Conservation (phyloP, 1,284 basidiomycete species). For the Marasmius oreades region DNA sequence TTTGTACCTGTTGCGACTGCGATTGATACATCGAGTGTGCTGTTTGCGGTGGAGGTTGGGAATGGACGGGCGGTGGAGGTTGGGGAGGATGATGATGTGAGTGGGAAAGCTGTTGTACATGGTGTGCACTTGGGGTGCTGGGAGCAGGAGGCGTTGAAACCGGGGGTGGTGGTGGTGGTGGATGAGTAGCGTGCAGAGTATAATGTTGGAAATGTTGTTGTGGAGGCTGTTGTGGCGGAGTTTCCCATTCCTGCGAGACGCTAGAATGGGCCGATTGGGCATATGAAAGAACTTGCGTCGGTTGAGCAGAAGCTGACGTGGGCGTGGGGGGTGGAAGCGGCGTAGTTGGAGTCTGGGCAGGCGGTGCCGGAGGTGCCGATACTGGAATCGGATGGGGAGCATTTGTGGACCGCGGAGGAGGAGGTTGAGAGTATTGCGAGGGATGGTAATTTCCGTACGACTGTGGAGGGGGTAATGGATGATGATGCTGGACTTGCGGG, state of each 20-base stretch:
- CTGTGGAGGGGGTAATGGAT: slow-evolving; percentile 30
- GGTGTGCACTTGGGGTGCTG: slow-evolving; percentile 32
- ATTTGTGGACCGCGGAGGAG: slow-evolving; percentile 24
- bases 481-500: slow-evolving; percentile 30
- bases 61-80: slow-evolving; percentile 21
- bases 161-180: slow-evolving; percentile 10
- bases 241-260: slow-evolving; percentile 10
- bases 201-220: slow-evolving; percentile 22
- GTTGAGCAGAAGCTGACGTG: slow-evolving; percentile 10
- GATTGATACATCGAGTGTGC: slow-evolving; percentile 20
- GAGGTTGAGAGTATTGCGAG: slow-evolving; percentile 21
- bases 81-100: slow-evolving; percentile 17
- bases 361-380: slow-evolving; percentile 17
- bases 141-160: slow-evolving; percentile 19
- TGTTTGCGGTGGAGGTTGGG: neutral
- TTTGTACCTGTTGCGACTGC: slow-evolving; percentile 7
- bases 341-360: slow-evolving; percentile 18
- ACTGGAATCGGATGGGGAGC: slow-evolving; percentile 21
- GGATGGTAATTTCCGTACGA: slow-evolving; percentile 26
- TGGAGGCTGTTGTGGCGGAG: neutral
- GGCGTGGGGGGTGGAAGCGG: slow-evolving; percentile 23
- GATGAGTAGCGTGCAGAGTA: slow-evolving; percentile 23
- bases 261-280: slow-evolving; percentile 17
- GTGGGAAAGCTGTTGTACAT: slow-evolving; percentile 24
- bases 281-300: slow-evolving; percentile 9